A percentile compares a stretch with the other conserved stretches of the same genome.
Conservation (phyloP, 768 basidiomycete genomes). For the Lyophyllum atratum region DNA sequence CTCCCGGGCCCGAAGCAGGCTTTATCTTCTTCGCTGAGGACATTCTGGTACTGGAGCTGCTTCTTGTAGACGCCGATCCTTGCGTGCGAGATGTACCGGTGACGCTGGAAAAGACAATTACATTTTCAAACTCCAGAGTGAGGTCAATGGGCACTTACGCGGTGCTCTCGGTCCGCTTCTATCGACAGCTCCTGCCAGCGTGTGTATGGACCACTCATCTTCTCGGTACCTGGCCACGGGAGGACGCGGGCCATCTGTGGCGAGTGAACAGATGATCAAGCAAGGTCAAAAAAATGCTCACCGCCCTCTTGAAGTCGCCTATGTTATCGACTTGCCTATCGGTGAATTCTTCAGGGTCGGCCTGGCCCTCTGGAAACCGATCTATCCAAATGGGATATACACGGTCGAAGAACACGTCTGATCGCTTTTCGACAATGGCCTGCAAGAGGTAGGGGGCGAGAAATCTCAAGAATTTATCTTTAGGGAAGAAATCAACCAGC, state of each 20-base stretch:
- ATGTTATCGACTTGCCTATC: background rate
- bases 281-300: background rate
- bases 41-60: no score
- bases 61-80: no score
- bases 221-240: background rate
- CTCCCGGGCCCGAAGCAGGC: no score
- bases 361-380: background rate
- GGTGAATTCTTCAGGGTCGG: background rate
- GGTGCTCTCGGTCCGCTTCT: no score
- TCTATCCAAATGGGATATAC: background rate
- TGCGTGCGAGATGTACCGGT: no score
- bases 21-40: no score
- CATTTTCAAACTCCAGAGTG: no score
- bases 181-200: no score
- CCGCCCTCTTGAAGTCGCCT: background rate
- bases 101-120: no score
- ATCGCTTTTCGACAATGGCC: background rate
- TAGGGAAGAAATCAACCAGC: background rate
- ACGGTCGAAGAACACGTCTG: background rate
- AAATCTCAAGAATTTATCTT: background rate
- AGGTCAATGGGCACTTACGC: no score
- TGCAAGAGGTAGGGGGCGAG: background rate
- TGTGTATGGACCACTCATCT: background rate
- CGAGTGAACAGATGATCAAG: background rate
- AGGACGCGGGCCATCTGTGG: background rate